Base-by-base conservation (phyloP, 78 protist species). In the Dictyostelium firmibasis region DNA sequence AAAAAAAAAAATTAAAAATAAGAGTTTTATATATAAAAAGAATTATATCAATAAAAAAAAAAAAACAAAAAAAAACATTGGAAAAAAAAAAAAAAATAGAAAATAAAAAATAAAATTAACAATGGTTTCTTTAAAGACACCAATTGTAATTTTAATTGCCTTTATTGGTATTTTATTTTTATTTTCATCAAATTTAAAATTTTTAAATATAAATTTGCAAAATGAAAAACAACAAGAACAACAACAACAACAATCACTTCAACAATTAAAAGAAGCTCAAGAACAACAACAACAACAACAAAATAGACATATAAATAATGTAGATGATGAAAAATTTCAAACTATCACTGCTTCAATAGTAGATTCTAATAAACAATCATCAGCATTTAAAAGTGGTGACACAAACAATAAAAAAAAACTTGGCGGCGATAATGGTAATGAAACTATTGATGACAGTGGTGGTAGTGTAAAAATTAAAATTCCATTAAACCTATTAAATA, bases 41-140 rank as follows among this genome's bases (percentile, higher is more conserved):
- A 67, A 27, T 25, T n/a, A 67, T 5, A 60, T 67, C 3, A 23
- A 20, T 60, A 60, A 5, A 60, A 16, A 60, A 60, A 57, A 18
- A 57, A 27, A 67, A 67, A 67, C 13, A 67, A 8, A n/a, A 69
- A 7, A 69, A 69, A 29, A 62, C n/a, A n/a, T n/a, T n/a, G n/a
- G n/a, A 62, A 25, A 62, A 62, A 6, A 62, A 62, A 27, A 67
- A 67, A 67, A 67, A 67, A 67, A 67, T 2, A 67, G 11, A 11
- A 27, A 27, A 27, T 11, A 27, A 67, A 67, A 27, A 67, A 25
- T 2, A 9, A 67, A 67, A n/a, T 2, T 0, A 25, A 67, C 14
- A 67, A 72, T 72, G 79, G 79, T 72, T 16, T 72, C 79, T 72
- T 72, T 31, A 29, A 72, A 72, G 79, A 72, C 33, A 14, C 79